Base-by-base conservation (phyloP, 768 basidiomycete genomes). In the Hygrophoropsis aurantiaca region DNA sequence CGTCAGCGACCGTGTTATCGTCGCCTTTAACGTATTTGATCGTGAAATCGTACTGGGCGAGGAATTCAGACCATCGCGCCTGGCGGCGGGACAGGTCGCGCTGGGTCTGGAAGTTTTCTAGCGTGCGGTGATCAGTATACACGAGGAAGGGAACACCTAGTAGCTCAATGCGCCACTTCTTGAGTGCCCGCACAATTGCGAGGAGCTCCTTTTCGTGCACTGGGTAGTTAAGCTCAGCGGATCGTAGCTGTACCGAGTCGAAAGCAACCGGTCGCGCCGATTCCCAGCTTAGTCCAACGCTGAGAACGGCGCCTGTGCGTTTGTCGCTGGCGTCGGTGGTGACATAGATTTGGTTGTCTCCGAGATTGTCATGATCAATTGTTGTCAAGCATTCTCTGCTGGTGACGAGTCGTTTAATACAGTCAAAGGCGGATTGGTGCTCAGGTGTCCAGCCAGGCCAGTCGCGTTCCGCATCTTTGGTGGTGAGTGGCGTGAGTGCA, bases 81-180 rank as follows among this genome's bases (percentile, higher is more conserved):
- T 59, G 58, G 3, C 46, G 37, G 1, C 38, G 34, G 4, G 53
- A 57, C 13, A 59, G 16, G 24, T 54, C 42, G 16, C 47, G 34
- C 40, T 53, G 53, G 0, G 39, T 38, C 11, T 15, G 10, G 0
- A 51, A 33, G 27, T 61, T 55, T 40, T 69, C 57, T 3, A 73
- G 54, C 0, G 70, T 70, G 2, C 61, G 54, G 52, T 76, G 72
- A 44, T 75, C 69, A 0, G 70, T 72, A 37, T 48, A 66, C 5
- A 74, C 54, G 0, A 21, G 5, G 59, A 62, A 54, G 11, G 25
- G 47, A 11, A 44, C 39, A 0, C 68, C 60, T 5, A 66, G 23
- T 1, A 64, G 44, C 36, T 65, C 59, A 1, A 46, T 21, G 0
- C 51, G 30, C 66, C 65, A 72, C 19, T 61, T 59, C 7, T 52